Conservation (phyloP, 139 green algal genomes). For the Coelastrella sp. region DNA sequence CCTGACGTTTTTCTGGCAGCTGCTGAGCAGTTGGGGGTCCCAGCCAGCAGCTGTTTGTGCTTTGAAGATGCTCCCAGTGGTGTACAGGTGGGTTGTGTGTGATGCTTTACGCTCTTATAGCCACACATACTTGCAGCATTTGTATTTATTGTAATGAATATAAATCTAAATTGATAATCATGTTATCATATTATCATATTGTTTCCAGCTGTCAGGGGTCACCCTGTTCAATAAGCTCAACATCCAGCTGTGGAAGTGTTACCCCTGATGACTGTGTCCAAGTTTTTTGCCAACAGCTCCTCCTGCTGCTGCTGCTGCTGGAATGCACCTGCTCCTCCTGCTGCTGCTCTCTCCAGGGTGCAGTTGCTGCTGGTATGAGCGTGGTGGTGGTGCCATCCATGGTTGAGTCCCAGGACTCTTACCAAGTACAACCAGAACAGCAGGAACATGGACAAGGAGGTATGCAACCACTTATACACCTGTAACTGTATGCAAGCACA, state of each 20-base stretch:
- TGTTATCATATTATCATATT: not conserved
- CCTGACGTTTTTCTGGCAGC: conserved; percentile 88
- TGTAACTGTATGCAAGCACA: not conserved
- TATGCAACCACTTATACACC: not conserved
- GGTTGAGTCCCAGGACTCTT: conserved; percentile 8
- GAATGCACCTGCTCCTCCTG: not conserved
- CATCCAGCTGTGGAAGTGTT: too few species aligned
- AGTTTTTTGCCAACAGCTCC: not conserved
- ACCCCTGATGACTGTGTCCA: too few species aligned
- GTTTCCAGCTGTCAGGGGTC: not conserved
- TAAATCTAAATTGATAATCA: not conserved
- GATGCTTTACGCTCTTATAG: not conserved
- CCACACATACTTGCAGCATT: not conserved
- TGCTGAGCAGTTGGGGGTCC: conserved; percentile 63
- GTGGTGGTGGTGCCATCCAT: conserved; percentile 84
- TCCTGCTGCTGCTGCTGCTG: conserved; percentile 12
- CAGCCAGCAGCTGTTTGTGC: conserved; percentile 74
- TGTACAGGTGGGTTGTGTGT: conserved; percentile 58
- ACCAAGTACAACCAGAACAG: not conserved
- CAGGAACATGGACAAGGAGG: not conserved
- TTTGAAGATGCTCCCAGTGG: conserved; percentile 91
- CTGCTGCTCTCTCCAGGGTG: conserved; percentile 57
- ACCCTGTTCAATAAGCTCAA: too few species aligned
- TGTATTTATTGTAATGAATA: not conserved
- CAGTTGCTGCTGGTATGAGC: conserved; percentile 83